These are phyloP conservation scores for Vigna nakashimae DNA, from an alignment of 306 rosid genomes.

Conservation along the genomic window DNA sequence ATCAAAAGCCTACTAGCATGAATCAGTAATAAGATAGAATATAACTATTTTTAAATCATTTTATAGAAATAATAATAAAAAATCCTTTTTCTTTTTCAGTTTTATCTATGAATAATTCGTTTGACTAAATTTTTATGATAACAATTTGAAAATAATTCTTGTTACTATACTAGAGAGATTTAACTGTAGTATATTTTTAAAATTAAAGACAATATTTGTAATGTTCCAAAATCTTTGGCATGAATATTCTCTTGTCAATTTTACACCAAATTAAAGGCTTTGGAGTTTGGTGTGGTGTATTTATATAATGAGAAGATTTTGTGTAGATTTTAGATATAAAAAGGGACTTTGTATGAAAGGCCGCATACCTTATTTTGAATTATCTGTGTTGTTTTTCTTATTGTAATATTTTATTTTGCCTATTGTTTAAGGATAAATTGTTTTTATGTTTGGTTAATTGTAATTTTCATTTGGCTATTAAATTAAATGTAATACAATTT, in stretches of 20 bases:
- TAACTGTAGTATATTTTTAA: background rate
- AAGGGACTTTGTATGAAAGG: background rate
- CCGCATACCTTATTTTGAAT: slow-evolving; percentile 20
- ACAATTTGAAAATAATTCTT: background rate
- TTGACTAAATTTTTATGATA: background rate
- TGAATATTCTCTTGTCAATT: background rate
- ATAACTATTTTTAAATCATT: background rate
- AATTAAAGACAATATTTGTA: background rate
- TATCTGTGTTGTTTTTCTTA: slow-evolving; percentile 21
- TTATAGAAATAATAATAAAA: background rate
- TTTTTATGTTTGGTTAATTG: slow-evolving; percentile 24
- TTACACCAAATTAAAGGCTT: background rate
- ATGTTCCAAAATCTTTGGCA: background rate
- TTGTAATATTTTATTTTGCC: background rate
- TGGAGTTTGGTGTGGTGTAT: background rate
- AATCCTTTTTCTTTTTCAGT: background rate
- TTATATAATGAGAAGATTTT: background rate
- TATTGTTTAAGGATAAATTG: slow-evolving; percentile 14
- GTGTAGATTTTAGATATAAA: background rate
- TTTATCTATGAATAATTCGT: background rate
- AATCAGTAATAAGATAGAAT: background rate
- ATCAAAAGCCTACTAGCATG: background rate
- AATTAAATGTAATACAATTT: background rate
- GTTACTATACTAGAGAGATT: background rate
- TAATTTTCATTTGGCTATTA: slow-evolving; percentile 26